Evolutionary conservation across 2,329 filamentous ascomycete genomes (phyloP), one percentile per base, ranked within the genome.

Genomic region (Fonsecaea pugnacius): DNA sequence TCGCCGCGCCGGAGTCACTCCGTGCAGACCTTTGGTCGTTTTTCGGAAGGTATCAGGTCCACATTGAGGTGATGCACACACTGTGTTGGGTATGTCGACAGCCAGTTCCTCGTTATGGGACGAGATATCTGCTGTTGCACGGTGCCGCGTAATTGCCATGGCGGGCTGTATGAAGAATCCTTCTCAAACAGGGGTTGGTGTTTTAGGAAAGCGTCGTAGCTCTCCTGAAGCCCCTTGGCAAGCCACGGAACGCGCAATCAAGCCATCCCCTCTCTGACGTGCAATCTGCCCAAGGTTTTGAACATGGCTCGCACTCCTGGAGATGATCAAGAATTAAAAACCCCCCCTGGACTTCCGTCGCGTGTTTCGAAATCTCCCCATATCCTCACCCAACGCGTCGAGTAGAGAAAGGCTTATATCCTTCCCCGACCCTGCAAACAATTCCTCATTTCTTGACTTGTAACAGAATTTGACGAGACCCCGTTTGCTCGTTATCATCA

Each of bases 211-310:
- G 48, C 50, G 21, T 54, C 46, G 51, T 54, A 21, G 61, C 46
- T 40, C 54, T 33, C 32, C 55, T 46, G 55, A 43, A 27, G 18
- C 61, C 65, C 64, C 64, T 63, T 67, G 61, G 65, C 65, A 67
- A 67, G 61, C 65, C 62, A 62, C 54, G 14, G 4, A 50, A 64
- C 64, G 53, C 64, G 64, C 60, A 63, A 56, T 57, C 55, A 46
- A 48, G 33, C 51, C 27, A 18, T 35, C 38, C 55, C 32, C 38
- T 16, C 4, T 48, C 55, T 48, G 55, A 43, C 27, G 55, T 58
- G 59, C 55, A 66, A 66, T 66, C 51, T 66, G 52, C 56, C 51
- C 52, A 62, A 58, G 55, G 50, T 64, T 59, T 59, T 64, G 62
- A 32, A 32, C 53, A 35, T 55, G 32, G n/a, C 43, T 48, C 21